phyloP scores from a whole-genome alignment of 495 filamentous ascomycete genomes.

The Aspergillus kassunensis region DNA sequence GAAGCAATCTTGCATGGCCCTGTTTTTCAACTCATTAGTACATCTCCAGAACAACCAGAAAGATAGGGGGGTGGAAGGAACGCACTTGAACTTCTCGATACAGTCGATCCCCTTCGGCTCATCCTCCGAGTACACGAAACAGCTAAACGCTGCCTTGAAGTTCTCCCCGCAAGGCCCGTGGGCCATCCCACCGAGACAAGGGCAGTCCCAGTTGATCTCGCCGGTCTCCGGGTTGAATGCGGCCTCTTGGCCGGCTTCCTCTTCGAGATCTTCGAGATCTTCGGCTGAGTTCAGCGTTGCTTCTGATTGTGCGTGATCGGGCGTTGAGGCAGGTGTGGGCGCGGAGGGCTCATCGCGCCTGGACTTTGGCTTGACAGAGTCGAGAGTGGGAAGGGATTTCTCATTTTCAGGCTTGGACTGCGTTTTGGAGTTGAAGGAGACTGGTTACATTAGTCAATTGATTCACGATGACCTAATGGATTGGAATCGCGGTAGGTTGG shows the following conservation, averaged over 20 bases:
- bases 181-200: constrained; percentile 96
- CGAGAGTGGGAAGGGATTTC: constrained; percentile 37
- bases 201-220: constrained; percentile 99
- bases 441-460: too few relatives aligned
- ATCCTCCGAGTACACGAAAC: constrained; percentile 89
- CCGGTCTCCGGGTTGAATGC: constrained; percentile 98
- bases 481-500: too few relatives aligned
- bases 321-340: constrained; percentile 4
- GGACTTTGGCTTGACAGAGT: constrained; percentile 43
- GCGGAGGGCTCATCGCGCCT: constrained; percentile 26
- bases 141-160: constrained; percentile 93
- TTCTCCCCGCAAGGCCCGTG: constrained; percentile 93
- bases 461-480: too few relatives aligned
- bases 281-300: constrained; percentile 32
- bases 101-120: constrained; percentile 99
- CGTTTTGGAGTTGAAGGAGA: constrained; percentile 31
- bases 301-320: constrained; percentile 14
- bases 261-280: constrained; percentile 71
- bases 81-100: constrained; percentile 95
- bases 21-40: constrained; percentile 32
- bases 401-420: constrained; percentile 27
- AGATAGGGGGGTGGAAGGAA: constrained; percentile 6
- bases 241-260: constrained; percentile 78
- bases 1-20: constrained; percentile 97
- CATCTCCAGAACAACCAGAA: neutral